phyloP scores from a whole-genome alignment of 768 basidiomycete species.

The Mycena leptocephala region DNA sequence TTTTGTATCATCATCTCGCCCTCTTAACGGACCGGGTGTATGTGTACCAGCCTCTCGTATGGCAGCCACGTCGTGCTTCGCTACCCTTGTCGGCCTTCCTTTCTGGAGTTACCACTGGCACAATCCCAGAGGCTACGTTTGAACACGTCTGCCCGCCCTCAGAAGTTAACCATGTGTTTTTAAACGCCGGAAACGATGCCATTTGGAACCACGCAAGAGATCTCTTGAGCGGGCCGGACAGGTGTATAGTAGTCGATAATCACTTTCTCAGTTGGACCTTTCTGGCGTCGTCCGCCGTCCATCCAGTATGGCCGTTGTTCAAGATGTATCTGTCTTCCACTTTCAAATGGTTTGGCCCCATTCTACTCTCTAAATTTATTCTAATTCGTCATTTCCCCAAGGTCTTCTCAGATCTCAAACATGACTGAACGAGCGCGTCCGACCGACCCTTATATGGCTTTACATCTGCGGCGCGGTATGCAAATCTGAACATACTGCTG shows the following conservation, averaged over 20 bases:
- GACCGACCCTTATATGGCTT: slow-evolving; percentile 57
- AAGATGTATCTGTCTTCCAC: slow-evolving; percentile 54
- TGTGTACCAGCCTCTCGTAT: slow-evolving; percentile 63
- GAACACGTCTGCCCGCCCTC: slow-evolving; percentile 58
- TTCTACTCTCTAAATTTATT: slow-evolving; percentile 30
- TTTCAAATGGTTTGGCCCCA: slow-evolving; percentile 60
- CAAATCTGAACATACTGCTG: background rate
- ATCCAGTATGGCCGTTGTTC: slow-evolving; percentile 59
- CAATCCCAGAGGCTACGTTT: slow-evolving; percentile 54
- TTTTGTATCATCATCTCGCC: slow-evolving; percentile 64
- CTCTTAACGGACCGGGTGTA: slow-evolving; percentile 57
- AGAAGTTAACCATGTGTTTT: slow-evolving; percentile 53
- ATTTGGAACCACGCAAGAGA: slow-evolving; percentile 58
- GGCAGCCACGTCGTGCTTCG: slow-evolving; percentile 58
- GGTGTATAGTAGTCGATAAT: slow-evolving; percentile 62
- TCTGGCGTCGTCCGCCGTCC: slow-evolving; percentile 57
- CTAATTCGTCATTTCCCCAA: background rate
- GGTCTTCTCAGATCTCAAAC: slow-evolving; percentile 28
- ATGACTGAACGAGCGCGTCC: slow-evolving; percentile 55
- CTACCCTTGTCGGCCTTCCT: slow-evolving; percentile 64
- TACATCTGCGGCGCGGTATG: slow-evolving; percentile 64
- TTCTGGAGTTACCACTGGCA: slow-evolving; percentile 54
- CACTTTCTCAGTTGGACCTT: slow-evolving; percentile 64
- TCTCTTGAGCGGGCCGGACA: slow-evolving; percentile 50
- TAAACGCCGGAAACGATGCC: slow-evolving; percentile 42